Percentiles rank a stretch among this genome's conserved stretches.
phyloP scores from a whole-genome alignment of 2,329 filamentous ascomycete species.

The Phoma sp. region DNA sequence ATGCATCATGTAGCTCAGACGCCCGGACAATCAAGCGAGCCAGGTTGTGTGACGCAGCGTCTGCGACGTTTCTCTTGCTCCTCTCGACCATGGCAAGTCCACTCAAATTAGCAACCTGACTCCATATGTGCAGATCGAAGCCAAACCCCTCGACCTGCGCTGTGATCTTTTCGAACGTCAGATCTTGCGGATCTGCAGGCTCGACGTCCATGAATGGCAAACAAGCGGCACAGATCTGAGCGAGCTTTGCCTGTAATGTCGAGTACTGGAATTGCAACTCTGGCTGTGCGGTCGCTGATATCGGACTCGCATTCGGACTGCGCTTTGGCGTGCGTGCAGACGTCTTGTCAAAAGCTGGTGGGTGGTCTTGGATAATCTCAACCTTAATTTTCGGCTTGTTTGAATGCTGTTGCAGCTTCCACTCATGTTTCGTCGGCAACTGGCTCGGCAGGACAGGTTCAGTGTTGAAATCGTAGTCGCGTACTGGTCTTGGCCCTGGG shows the following conservation, averaged over 20 bases:
- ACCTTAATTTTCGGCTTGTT: slow-evolving; percentile 30
- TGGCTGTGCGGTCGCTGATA: slow-evolving; percentile 22
- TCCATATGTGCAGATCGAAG: slow-evolving; percentile 34
- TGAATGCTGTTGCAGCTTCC: slow-evolving; percentile 11
- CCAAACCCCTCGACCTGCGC: slow-evolving; percentile 28
- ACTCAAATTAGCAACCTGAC: slow-evolving; percentile 26
- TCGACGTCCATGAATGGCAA: slow-evolving; percentile 27
- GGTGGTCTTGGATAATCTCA: slow-evolving; percentile 29
- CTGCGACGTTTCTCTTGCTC: slow-evolving; percentile 20
- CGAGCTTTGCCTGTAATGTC: slow-evolving; percentile 25
- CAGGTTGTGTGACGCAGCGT: slow-evolving; percentile 24
- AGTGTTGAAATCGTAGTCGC: slow-evolving; percentile 15
- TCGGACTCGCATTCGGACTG: slow-evolving; percentile 27
- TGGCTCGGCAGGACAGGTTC: slow-evolving; percentile 19
- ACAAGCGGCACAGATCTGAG: slow-evolving; percentile 24
- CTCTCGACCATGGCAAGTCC: slow-evolving; percentile 23
- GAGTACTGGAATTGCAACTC: slow-evolving; percentile 28
- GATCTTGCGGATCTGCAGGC: slow-evolving; percentile 28
- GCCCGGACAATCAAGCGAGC: slow-evolving; percentile 22
- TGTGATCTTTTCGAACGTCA: slow-evolving; percentile 35
- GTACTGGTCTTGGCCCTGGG: slow-evolving; percentile 10
- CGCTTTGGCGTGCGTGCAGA: slow-evolving; percentile 6
- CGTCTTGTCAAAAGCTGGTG: not conserved
- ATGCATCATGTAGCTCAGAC: slow-evolving; percentile 20
- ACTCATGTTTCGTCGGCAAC: not conserved